Conservation (phyloP, 2,329 filamentous ascomycete genomes). For the Trichoderma aggressivum region DNA sequence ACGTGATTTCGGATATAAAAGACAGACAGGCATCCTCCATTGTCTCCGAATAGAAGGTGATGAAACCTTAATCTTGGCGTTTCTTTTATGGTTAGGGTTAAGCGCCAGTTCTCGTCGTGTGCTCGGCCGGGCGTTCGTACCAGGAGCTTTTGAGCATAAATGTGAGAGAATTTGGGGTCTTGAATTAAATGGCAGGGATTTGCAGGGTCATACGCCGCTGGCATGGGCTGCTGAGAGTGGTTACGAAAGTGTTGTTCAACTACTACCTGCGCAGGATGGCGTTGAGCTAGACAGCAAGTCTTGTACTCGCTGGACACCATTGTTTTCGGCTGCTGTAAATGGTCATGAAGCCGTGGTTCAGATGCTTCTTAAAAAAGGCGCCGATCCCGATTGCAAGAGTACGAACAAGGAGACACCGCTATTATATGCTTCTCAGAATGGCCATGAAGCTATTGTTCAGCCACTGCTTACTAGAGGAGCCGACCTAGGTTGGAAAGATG, state of each 20-base stretch:
- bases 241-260: background rate
- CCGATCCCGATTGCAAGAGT: background rate
- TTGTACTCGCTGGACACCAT: background rate
- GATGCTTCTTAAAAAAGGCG: background rate
- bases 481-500: background rate
- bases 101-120: background rate
- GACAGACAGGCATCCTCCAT: accelerated
- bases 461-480: background rate
- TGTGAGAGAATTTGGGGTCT: background rate
- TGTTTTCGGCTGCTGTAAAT: background rate
- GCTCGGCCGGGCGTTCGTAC: no score
- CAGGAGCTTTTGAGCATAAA: no score
- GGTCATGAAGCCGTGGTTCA: background rate
- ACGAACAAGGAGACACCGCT: no score
- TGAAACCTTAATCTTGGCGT: background rate
- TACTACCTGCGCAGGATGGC: background rate
- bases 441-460: background rate
- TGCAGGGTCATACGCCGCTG: accelerated
- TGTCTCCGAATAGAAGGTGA: background rate
- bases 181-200: background rate
- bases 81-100: background rate
- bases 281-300: background rate
- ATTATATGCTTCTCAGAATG: no score
- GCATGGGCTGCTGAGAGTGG: background rate
- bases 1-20: background rate